Evolutionary conservation across 768 basidiomycete species (phyloP).

Genomic region (Mycena maculata): DNA sequence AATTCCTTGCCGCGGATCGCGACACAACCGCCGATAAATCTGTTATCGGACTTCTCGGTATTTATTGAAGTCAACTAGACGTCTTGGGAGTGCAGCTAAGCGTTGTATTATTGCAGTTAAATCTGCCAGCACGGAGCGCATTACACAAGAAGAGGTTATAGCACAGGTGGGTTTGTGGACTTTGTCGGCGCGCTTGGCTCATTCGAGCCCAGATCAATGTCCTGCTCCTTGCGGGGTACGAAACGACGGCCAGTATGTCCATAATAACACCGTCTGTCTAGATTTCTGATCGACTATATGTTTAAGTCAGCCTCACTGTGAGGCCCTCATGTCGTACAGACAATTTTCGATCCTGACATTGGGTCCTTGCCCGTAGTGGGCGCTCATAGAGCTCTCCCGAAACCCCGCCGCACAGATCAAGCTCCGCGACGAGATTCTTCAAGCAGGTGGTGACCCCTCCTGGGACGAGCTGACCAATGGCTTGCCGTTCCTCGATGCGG

Average conservation of each 20-base stretch:
- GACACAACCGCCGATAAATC: not conserved
- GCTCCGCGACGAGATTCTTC: slow-evolving; percentile 45
- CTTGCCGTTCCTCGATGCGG: slow-evolving; percentile 55
- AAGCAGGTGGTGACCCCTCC: not conserved
- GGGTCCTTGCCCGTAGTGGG: slow-evolving; percentile 43
- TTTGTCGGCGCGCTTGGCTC: not conserved
- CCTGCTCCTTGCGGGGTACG: slow-evolving; percentile 12
- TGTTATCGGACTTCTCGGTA: slow-evolving; percentile 9
- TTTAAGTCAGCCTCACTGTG: slow-evolving; percentile 13
- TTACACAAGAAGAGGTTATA: slow-evolving; percentile 11
- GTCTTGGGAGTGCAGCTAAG: not conserved
- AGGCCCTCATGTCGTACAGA: not conserved
- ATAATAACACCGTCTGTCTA: not conserved
- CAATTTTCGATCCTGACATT: not conserved
- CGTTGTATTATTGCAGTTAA: not conserved
- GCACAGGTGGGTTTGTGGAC: not conserved
- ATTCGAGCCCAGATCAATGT: slow-evolving; percentile 2
- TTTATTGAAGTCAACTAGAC: not conserved
- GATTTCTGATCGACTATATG: not conserved
- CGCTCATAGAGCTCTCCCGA: slow-evolving; percentile 48
- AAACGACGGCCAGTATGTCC: slow-evolving; percentile 16
- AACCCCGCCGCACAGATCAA: slow-evolving; percentile 43
- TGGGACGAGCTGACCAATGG: slow-evolving; percentile 14
- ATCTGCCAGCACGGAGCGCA: not conserved
- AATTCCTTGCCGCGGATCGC: not conserved